Conservation (phyloP, 2,329 filamentous ascomycete genomes). For the Aphanocladium album region DNA sequence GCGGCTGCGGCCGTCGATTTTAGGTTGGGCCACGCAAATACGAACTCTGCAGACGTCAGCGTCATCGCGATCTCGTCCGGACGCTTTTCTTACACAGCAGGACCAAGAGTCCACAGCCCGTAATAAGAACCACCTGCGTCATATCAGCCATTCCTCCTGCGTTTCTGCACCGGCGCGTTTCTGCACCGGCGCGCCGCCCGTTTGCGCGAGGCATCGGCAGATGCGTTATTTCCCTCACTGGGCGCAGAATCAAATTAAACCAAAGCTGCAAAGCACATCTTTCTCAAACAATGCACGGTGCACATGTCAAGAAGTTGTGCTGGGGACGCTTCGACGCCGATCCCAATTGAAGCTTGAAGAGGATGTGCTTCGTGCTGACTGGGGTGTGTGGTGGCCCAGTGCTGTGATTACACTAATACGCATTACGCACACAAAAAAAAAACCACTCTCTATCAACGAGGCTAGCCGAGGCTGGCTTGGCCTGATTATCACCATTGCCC, state of each 20-base stretch:
- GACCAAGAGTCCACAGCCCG: too few relatives aligned
- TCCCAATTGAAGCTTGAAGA: constrained; percentile 6
- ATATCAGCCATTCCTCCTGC: too few relatives aligned
- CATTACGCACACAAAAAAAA: not conserved
- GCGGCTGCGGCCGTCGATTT: not conserved
- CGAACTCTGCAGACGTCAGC: constrained; percentile 6
- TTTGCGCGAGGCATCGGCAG: not conserved
- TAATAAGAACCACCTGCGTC: too few relatives aligned
- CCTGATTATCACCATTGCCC: not conserved
- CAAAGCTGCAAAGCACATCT: not conserved
- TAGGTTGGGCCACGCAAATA: not conserved
- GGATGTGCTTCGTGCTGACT: not conserved
- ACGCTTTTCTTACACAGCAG: not conserved
- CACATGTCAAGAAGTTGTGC: not conserved
- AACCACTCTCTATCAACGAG: not conserved
- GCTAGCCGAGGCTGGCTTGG: constrained; percentile 8
- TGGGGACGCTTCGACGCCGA: not conserved
- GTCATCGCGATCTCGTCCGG: constrained; percentile 2
- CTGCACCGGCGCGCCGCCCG: too few relatives aligned
- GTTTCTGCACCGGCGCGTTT: not conserved
- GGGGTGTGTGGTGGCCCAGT: not conserved
- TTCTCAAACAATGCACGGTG: not conserved
- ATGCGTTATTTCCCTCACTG: constrained; percentile 4
- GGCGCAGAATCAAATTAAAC: too few relatives aligned
- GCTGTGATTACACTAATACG: not conserved